Percentiles rank a stretch among this genome's conserved stretches.
phyloP scores from a whole-genome alignment of 768 basidiomycete genomes.

The Amanita rimosa region DNA sequence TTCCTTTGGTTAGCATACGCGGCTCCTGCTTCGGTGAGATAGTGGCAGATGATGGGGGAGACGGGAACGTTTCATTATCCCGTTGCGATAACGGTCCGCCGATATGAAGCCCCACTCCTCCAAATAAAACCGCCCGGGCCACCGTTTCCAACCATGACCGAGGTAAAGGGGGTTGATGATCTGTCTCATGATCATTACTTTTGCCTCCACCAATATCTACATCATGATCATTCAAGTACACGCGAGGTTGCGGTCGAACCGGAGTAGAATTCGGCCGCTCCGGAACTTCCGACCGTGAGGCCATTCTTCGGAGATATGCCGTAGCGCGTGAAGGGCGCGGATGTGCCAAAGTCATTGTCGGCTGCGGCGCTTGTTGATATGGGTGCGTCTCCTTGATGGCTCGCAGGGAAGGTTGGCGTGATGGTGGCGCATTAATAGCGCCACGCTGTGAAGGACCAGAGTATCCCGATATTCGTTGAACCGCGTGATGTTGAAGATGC shows the following conservation, averaged over 20 bases:
- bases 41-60: constrained; percentile 6
- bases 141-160: constrained; percentile 63
- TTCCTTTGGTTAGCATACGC: constrained; percentile 4
- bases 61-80: neutral
- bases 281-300: constrained; percentile 37
- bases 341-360: constrained; percentile 14
- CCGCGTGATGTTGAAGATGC: neutral
- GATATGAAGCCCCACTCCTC: constrained; percentile 33
- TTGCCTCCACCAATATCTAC: constrained; percentile 8
- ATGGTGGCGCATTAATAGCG: neutral
- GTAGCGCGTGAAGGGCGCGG: constrained; percentile 44
- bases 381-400: neutral
- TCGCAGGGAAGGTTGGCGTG: constrained; percentile 1
- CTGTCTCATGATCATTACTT: constrained; percentile 18
- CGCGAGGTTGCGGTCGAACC: constrained; percentile 12
- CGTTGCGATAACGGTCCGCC: constrained; percentile 24
- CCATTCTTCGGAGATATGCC: constrained; percentile 67
- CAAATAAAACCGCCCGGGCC: constrained; percentile 51
- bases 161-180: constrained; percentile 43
- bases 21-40: neutral
- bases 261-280: constrained; percentile 24
- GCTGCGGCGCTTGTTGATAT: neutral
- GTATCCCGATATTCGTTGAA: constrained; percentile 1
- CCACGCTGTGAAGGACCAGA: constrained; percentile 1
- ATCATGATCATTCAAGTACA: constrained; percentile 20